Base-by-base conservation (phyloP, 345 rosid genomes). In the Acer campestre region DNA sequence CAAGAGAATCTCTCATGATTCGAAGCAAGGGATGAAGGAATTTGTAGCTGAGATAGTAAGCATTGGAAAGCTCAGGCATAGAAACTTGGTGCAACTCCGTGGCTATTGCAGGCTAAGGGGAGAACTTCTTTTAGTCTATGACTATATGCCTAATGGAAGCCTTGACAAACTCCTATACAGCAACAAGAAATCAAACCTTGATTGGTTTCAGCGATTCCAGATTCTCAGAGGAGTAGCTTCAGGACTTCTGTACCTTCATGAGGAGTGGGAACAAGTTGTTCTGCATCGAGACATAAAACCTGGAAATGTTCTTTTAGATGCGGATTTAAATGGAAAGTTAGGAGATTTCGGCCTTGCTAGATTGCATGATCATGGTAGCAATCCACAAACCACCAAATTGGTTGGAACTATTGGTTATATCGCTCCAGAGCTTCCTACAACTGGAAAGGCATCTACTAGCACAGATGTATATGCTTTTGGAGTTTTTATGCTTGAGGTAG, bases 21-120 rank as follows among this genome's bases (percentile, higher is more conserved):
- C 84, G 13, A 82, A 81, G 25, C 89, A 87, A 74, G 91, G 88
- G 18, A 84, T 90, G 40, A 86, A 87, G 48, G 87, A 87, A 22
- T 81, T 84, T 0, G 84, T 86, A 49, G 70, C 86, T n/a, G 87
- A 87, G 78, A 84, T 88, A 16, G 81, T 79, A 58, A 85, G 81
- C 46, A 55, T 89, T 59, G 25, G 62, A 20, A n/a, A 12, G 11
- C 23, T 58, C 0, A 18, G 23, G 10, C 62, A 58, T 58, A n/a
- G 87, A 90, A 86, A 89, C 61, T 73, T 87, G 80, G 92, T 87
- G 58, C 86, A 67, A 67, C 87, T 89, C 59, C 83, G 81, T 5
- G 90, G 90, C 7, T 89, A 84, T 80, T 87, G 92, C 83, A 88
- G 87, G 75, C 78, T 84, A 75, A 78, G 77, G 73, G 86, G 86